Evolutionary conservation across 257 asterid genomes (phyloP), one percentile per base, ranked within the genome.

Genomic region (Coffea canephora): DNA sequence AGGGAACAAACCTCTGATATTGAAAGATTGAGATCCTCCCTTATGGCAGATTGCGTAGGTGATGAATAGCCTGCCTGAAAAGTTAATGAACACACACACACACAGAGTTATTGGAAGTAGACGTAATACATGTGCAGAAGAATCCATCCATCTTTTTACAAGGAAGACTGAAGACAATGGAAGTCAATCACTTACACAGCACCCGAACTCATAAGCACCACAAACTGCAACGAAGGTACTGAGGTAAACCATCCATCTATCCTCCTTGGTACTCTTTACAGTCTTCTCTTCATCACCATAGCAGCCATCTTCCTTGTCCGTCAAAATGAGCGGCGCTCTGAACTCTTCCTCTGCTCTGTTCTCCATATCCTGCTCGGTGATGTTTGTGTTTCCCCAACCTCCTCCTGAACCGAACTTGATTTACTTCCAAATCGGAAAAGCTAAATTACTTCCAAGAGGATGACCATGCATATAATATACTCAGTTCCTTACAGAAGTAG

Each of bases 41-140:
- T 87, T 80, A 96, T 94, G 21, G 91, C 97, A 71, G 85, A 84
- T 84, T 96, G 98, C 7, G 96, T 94, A 13, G 99, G 99, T 10
- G 99, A 96, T 49, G 99, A 96, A 76, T 91, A 96, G 31, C 99
- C 99, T 27, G 90, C 96, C 99, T 96, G 91, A 75, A 76, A 83
- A 75, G 10, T 23, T 27, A 70, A 65, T 78, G 0, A 34, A 36
- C 57, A 73, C 61, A 49, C 54, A 13, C 23, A 18, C 3, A 66
- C 65, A 5, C 27, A 15, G 49, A 36, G 15, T 10, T 3, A 10
- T 61, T 21, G 21, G 34, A 16, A 14, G 46, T 13, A 46, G 16
- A 48, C 46, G 73, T 8, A 27, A 34, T 49, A 13, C 13, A 21
- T 34, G 34, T 31, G 10, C 45, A 66, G 9, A 31, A 31, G 36